Evolutionary conservation across 345 rosid species (phyloP), one percentile per base, ranked within the genome.

Genomic region (Garcia nutans): DNA sequence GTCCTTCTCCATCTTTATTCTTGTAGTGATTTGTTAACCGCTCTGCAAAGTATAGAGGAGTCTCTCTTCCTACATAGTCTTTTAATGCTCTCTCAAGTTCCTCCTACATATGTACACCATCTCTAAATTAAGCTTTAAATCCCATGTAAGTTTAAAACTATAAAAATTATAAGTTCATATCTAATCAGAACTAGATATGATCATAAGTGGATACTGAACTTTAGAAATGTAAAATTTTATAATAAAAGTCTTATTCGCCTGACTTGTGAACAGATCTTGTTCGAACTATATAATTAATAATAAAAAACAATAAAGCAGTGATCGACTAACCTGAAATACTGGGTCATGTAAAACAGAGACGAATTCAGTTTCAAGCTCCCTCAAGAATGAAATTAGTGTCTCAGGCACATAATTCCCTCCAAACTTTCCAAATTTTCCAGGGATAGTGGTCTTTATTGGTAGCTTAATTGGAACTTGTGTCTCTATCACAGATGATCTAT

Each of bases 351-450:
- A 74, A 44, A 79, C 77, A 78, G 24, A 66, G 41, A 80, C 49
- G 74, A 91, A 93, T 72, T 86, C 87, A 44, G 79, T 89, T 87
- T 91, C 97, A 73, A 93, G 91, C 77, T 72, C 79, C 45, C 37
- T 64, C 70, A 91, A 82, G 70, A 84, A 60, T 76, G 86, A 58
- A 3, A 93, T 83, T 55, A 91, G 77, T 17, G 87, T 85, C 77
- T 93, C 98, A 5, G 97, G 92, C 71, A 91, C 98, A 77, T 64
- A 93, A 78, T 85, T 91, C 58, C 98, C 97, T 52, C 98, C 97
- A 76, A 88, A 91, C 76, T 74, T 86, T 31, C 97, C 98, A 55
- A 87, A 93, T 77, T 80, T 88, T 69, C 87, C 93, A 0, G 68
- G 23, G 26, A 0, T 61, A 33, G 70, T 10, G 45, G 70, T 10